These are phyloP conservation scores for Apophysomyces variabilis DNA, from an alignment of 371 early-diverging fungal species.

Conservation along the genomic window DNA sequence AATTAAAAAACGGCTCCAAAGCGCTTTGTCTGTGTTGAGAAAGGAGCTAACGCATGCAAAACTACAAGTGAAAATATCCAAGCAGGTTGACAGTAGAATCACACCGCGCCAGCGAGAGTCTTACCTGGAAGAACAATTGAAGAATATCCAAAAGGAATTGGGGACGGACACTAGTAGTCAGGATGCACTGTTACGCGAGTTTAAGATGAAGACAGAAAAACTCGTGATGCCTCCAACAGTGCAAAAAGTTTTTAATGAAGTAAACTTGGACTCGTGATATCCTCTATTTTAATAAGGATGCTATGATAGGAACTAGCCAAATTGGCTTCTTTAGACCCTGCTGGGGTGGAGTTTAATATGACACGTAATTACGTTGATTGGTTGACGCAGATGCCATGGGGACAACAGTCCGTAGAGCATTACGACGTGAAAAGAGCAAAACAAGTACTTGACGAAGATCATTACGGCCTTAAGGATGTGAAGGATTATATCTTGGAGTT, in stretches of 20 bases:
- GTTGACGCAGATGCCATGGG: constrained; percentile 96
- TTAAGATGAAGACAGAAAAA: constrained; percentile 76
- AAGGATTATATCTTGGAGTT: constrained; percentile 97
- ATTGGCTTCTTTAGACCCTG: constrained; percentile 87
- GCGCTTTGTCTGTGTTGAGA: constrained; percentile 87
- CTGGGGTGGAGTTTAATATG: constrained; percentile 93
- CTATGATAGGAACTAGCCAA: constrained; percentile 77
- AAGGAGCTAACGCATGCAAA: constrained; percentile 95
- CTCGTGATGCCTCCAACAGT: constrained; percentile 88
- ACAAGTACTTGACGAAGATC: constrained; percentile 90
- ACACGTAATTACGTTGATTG: constrained; percentile 96
- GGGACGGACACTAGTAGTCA: constrained; percentile 95
- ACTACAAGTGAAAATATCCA: constrained; percentile 90
- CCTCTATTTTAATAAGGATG: not conserved
- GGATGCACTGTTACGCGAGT: constrained; percentile 89
- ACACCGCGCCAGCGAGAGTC: constrained; percentile 93
- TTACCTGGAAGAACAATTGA: constrained; percentile 95
- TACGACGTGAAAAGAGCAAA: constrained; percentile 82
- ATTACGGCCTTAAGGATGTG: constrained; percentile 95
- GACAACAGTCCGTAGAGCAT: constrained; percentile 81
- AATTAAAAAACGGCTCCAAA: constrained; percentile 90
- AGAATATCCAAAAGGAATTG: constrained; percentile 95
- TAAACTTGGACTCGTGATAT: constrained; percentile 13
- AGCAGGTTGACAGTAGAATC: constrained; percentile 94
- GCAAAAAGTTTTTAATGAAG: constrained; percentile 93